These are phyloP conservation scores for Thelonectria blattea DNA, from an alignment of 2,329 filamentous ascomycete genomes.

Conservation along the genomic window DNA sequence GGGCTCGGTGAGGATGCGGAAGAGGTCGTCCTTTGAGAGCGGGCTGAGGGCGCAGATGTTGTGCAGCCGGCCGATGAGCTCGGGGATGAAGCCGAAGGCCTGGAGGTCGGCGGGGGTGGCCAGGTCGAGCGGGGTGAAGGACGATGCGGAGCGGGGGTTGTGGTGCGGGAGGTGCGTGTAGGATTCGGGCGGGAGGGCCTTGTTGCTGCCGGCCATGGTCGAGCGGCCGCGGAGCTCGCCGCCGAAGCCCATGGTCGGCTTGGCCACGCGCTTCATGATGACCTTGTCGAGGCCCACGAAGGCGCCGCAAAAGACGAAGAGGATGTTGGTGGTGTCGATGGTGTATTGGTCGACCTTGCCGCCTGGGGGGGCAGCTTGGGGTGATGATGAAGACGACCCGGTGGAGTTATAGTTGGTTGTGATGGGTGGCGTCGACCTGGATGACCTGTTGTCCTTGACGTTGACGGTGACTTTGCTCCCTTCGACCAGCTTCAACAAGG, in stretches of 20 bases:
- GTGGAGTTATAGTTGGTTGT: slow-evolving; percentile 59
- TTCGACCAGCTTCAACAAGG: slow-evolving; percentile 93
- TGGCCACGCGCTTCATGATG: slow-evolving; percentile 84
- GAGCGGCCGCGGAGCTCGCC: slow-evolving; percentile 72
- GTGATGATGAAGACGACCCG: slow-evolving; percentile 51
- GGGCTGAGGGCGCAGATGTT: slow-evolving; percentile 86
- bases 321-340: slow-evolving; percentile 92
- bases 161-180: slow-evolving; percentile 65
- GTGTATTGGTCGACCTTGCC: slow-evolving; percentile 69
- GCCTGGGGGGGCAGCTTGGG: slow-evolving; percentile 53
- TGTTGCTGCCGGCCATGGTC: slow-evolving; percentile 53
- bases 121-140: slow-evolving; percentile 70
- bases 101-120: slow-evolving; percentile 79
- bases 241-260: slow-evolving; percentile 87
- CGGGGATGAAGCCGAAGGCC: slow-evolving; percentile 88
- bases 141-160: slow-evolving; percentile 43
- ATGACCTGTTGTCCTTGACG: slow-evolving; percentile 77
- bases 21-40: slow-evolving; percentile 70
- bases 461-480: slow-evolving; percentile 93
- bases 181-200: slow-evolving; percentile 69
- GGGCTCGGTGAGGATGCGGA: slow-evolving; percentile 90
- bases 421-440: slow-evolving; percentile 57
- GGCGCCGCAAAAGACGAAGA: slow-evolving; percentile 96
- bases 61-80: slow-evolving; percentile 94
- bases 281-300: slow-evolving; percentile 92